Base-by-base conservation (phyloP, 2,329 filamentous ascomycete species). In the Niveomyces coronatus region DNA sequence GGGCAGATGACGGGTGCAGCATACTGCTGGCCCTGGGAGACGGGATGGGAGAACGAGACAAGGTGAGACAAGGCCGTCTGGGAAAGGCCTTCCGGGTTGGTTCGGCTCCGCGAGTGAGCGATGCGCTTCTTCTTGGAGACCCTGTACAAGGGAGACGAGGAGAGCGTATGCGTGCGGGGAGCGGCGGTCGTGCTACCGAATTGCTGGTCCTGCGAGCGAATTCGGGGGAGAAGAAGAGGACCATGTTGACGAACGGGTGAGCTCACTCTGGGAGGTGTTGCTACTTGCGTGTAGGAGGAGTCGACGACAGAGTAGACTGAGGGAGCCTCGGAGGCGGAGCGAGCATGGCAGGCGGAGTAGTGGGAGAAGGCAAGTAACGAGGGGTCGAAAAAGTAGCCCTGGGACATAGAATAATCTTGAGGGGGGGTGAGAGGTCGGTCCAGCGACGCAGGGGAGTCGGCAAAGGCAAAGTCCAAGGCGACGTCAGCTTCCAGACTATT, bases 121-220 rank as follows among this genome's bases (percentile, higher is more conserved):
- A 70, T 58, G 38, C 63, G 64, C 43, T 39, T 41, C 17, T 37
- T 42, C 17, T 41, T 41, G 27, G 29, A 27, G 29, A 41, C 28
- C 13, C 35, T 39, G 13, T 36, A 22, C 15, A 43, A 42, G 7
- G 39, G 17, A 19, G 40, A 35, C 3, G 41, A 42, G 14, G 33
- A 40, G 26, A 31, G 36, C 10, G 28, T 37, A 17, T 38, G 41
- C 17, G 31, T 18, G 70, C 61, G 31, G 70, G 65, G 14, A 60
- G 53, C 20, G 57, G 55, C 39, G 28, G 66, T 65, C 44, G 5
- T n/a, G 23, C 24, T 13, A 17, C 16, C 26, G 14, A 86, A 74
- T 44, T 80, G 71, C 61, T 89, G 82, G 62, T 94, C 86, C 62
- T 91, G 86, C 28, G 76, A 76, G 44, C 86, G 76, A 63, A 93